Percentiles rank a stretch among this genome's conserved stretches.
Conservation (phyloP, 345 rosid genomes). For the Arabis alpina region DNA sequence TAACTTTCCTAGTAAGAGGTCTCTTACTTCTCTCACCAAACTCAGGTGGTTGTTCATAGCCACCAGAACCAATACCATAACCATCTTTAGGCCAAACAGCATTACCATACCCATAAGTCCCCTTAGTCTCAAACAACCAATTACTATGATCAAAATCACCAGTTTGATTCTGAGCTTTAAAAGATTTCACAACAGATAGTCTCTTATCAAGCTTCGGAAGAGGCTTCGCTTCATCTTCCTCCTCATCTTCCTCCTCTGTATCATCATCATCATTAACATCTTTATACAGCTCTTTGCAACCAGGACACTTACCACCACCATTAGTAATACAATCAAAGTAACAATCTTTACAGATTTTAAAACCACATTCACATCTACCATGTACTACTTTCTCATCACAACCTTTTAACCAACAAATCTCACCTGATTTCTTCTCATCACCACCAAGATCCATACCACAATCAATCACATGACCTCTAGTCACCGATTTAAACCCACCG, state of each 20-base stretch:
- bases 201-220: conserved; percentile 69
- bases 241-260: conserved; percentile 52
- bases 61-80: conserved; percentile 63
- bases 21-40: conserved; percentile 62
- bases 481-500: conserved; percentile 71
- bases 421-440: conserved; percentile 47
- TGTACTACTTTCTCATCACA: conserved; percentile 66
- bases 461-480: conserved; percentile 71
- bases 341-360: conserved; percentile 69
- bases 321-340: conserved; percentile 57
- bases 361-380: conserved; percentile 71
- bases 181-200: conserved; percentile 73
- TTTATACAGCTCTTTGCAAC: conserved; percentile 74
- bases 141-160: conserved; percentile 75
- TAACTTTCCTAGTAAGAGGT: conserved; percentile 70
- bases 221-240: conserved; percentile 69
- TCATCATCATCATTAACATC: conserved; percentile 57
- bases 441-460: conserved; percentile 51
- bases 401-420: conserved; percentile 67
- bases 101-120: conserved; percentile 80
- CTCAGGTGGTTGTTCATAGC: conserved; percentile 70
- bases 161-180: conserved; percentile 64
- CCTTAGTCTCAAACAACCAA: conserved; percentile 87
- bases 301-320: conserved; percentile 74
- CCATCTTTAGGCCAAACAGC: conserved; percentile 88